Conservation (phyloP, 495 filamentous ascomycete genomes). For the Aspergillus diversus region DNA sequence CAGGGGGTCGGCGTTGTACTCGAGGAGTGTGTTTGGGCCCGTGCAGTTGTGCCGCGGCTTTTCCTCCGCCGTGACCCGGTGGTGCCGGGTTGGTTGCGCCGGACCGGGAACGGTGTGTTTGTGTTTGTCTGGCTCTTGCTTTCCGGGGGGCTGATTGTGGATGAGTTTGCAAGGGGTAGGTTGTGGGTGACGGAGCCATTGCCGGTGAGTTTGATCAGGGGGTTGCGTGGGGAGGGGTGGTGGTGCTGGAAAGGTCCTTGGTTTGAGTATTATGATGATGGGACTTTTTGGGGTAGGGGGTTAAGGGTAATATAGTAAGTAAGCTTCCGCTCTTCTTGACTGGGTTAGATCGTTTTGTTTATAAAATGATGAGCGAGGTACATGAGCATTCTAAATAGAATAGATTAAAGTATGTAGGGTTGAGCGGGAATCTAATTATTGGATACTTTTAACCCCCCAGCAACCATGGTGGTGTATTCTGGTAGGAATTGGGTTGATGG, state of each 20-base stretch:
- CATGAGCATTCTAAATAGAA: too few relatives aligned
- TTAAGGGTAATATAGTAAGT: constrained; percentile 40
- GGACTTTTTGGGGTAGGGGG: constrained; percentile 69
- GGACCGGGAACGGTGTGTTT: constrained; percentile 55
- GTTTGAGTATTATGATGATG: constrained; percentile 53
- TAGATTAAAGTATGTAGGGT: too few relatives aligned
- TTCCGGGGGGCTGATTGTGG: constrained; percentile 56
- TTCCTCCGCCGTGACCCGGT: not conserved
- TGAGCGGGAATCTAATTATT: too few relatives aligned
- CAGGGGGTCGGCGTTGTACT: constrained; percentile 58
- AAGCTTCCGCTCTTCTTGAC: not conserved
- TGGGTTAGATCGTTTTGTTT: not conserved
- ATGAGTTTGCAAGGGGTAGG: constrained; percentile 65
- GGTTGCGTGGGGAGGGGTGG: constrained; percentile 58
- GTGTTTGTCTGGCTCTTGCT: constrained; percentile 59
- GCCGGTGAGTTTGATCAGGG: constrained; percentile 63
- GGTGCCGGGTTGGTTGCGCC: constrained; percentile 32
- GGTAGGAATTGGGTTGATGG: too few relatives aligned
- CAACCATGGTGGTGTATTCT: too few relatives aligned
- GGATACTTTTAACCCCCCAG: too few relatives aligned
- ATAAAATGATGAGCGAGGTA: too few relatives aligned
- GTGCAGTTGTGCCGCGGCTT: constrained; percentile 27
- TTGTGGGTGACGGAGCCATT: constrained; percentile 72
- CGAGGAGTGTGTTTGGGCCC: constrained; percentile 42
- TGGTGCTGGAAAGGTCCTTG: constrained; percentile 60